A percentile compares a stretch with the other conserved stretches of the same genome.
These are phyloP conservation scores for Diaporthe vexans DNA, from an alignment of 2,329 filamentous ascomycete genomes.

Conservation along the genomic window DNA sequence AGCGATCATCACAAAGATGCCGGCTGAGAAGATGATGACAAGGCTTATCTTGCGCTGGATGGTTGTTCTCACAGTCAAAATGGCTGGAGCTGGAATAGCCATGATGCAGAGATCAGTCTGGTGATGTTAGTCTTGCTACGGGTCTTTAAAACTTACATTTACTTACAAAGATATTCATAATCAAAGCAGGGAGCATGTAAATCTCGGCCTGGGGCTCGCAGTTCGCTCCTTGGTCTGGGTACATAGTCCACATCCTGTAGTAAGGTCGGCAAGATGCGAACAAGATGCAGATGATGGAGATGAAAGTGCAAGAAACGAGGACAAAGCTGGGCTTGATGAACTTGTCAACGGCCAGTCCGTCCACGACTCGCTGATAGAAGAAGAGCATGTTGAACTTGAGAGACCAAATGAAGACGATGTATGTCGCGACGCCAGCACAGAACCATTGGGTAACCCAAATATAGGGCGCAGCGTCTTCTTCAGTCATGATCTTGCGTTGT, in stretches of 20 bases:
- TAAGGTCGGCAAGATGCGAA: conserved; percentile 52
- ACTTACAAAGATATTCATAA: conserved; percentile 48
- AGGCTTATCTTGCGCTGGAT: conserved; percentile 50
- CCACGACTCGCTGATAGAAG: conserved; percentile 55
- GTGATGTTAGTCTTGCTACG: no score
- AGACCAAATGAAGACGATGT: conserved; percentile 54
- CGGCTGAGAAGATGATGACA: conserved; percentile 50
- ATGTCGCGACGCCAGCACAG: conserved; percentile 51
- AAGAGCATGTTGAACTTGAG: conserved; percentile 59
- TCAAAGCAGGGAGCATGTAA: conserved; percentile 51
- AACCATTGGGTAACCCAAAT: conserved; percentile 54
- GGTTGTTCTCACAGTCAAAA: conserved; percentile 49
- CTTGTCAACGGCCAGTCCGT: conserved; percentile 52
- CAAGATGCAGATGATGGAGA: conserved; percentile 48
- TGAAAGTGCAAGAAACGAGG: conserved; percentile 47
- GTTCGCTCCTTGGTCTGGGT: conserved; percentile 53
- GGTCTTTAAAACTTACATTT: no score
- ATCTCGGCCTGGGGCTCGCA: conserved; percentile 52
- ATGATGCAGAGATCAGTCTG: conserved; percentile 53
- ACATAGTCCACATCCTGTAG: conserved; percentile 52
- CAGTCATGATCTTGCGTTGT: conserved; percentile 49
- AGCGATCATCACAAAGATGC: conserved; percentile 52
- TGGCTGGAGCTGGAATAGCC: conserved; percentile 52
- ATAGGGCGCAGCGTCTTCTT: conserved; percentile 48
- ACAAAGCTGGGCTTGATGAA: conserved; percentile 53